A percentile compares a stretch with the other conserved stretches of the same genome.
Conservation (phyloP, 805 yeast genomes). For the fission yeast (Schizosaccharomyces pombe) region DNA sequence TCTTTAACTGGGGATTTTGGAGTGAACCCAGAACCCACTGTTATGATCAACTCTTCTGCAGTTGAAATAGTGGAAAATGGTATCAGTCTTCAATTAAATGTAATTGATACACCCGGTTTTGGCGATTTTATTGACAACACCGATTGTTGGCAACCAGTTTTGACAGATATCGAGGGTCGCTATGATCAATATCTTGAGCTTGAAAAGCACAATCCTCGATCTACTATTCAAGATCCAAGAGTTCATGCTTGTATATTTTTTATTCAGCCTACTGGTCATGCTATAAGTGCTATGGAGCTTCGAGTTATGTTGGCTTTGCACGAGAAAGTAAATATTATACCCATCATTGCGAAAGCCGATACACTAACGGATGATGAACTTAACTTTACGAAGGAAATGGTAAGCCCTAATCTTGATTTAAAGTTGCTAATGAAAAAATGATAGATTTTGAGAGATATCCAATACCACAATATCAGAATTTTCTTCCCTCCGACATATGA, state of each 20-base stretch:
- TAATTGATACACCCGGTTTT: constrained; percentile 80
- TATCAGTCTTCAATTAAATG: constrained; percentile 60
- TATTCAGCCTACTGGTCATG: constrained; percentile 93
- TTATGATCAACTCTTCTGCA: constrained; percentile 34
- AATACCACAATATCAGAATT: constrained; percentile 44
- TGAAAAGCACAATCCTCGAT: constrained; percentile 63
- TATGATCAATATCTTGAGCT: constrained; percentile 74
- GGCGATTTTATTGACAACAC: constrained; percentile 57
- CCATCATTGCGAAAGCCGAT: constrained; percentile 86
- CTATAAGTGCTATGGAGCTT: constrained; percentile 69
- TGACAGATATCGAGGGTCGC: constrained; percentile 66
- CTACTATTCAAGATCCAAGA: constrained; percentile 47
- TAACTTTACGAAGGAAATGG: constrained; percentile 41
- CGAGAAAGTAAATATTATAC: constrained; percentile 78
- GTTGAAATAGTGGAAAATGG: constrained; percentile 81
- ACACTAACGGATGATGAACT: constrained; percentile 77
- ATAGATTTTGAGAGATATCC: constrained; percentile 32
- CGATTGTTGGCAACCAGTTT: constrained; percentile 62
- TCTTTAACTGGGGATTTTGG: constrained; percentile 8
- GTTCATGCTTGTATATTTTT: constrained; percentile 85
- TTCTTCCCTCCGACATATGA: constrained; percentile 62
- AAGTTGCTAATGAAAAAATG: not conserved
- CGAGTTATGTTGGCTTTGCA: constrained; percentile 70
- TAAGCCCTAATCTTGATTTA: constrained; percentile 5
- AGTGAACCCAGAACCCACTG: constrained; percentile 17